Evolutionary conservation across 108 stramenopile species (phyloP), one percentile per base, ranked within the genome.

Genomic region (Discostella stelligeroides): DNA sequence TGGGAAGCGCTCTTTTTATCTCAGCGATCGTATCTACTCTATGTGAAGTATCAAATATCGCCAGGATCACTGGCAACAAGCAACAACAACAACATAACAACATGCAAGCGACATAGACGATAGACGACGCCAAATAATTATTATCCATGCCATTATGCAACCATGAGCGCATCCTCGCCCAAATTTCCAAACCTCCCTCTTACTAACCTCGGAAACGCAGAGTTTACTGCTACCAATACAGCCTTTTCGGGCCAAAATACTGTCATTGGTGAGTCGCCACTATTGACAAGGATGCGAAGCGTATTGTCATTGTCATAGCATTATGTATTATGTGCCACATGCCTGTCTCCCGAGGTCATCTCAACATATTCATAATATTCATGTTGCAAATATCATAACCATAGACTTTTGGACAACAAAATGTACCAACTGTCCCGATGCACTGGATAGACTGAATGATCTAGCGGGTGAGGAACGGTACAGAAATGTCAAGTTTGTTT

Each of bases 381-480:
- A n/a, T n/a, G n/a, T 46, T 18, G 20, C 60, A 27, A 25, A 28
- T 14, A 27, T 24, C 43, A 4, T 49, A 21, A 17, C n/a, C 15
- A 24, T 48, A 94, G 91, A 95, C 80, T 92, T 95, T 78, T 95
- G 94, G 94, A 95, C 94, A 30, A 95, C 94, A 29, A 82, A 82
- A 80, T 95, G 91, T 47, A 91, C 89, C 4, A 62, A 80, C 23
- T 95, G 94, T 70, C 94, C 94, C 0, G 86, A 72, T 58, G 94
- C 94, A 10, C 75, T 95, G 49, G 89, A 95, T 58, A 82, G 87
- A 55, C 76, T 92, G 24, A 67, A 90, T 47, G 43, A 64, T 25
- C 46, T 85, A 23, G 87, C 91, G 12, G 29, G 55, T 27, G 76
- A 88, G 15, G 81, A 86, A 4, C 66, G 80, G 62, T 91, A 89